Conservation (phyloP, 176 grass and related monocot species). For the Bromus sterilis region DNA sequence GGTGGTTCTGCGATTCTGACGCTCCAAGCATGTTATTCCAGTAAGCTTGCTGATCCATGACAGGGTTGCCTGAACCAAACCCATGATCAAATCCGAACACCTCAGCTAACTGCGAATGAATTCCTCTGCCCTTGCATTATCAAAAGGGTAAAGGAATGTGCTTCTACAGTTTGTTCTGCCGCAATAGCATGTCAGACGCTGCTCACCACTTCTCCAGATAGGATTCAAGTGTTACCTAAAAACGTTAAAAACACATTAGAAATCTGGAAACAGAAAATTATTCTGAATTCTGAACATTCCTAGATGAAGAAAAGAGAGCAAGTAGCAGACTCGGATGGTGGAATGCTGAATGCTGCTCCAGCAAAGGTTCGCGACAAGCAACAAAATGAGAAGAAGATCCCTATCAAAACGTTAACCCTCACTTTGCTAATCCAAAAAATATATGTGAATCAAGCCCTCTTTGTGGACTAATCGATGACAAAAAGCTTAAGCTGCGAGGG, state of each 20-base stretch:
- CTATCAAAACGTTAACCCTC: not conserved
- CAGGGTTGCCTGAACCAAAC: slow-evolving; percentile 39
- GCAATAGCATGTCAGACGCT: slow-evolving; percentile 3
- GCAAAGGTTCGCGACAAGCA: not conserved
- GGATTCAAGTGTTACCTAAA: not conserved
- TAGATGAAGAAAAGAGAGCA: not conserved
- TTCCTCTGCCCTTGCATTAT: slow-evolving; percentile 62
- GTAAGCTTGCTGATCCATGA: slow-evolving; percentile 54
- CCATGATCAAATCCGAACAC: slow-evolving; percentile 42
- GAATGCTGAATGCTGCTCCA: not conserved
- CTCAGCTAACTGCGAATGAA: slow-evolving; percentile 38
- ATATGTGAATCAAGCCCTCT: not conserved
- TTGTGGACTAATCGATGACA: not conserved
- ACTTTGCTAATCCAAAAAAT: not conserved
- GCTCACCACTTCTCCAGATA: not conserved
- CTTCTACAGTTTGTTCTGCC: slow-evolving; percentile 16
- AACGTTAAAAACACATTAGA: not conserved
- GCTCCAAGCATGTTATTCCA: slow-evolving; percentile 47
- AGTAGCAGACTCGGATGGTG: not conserved
- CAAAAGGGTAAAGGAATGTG: not conserved
- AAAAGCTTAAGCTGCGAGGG: too few species aligned
- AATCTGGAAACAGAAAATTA: not conserved
- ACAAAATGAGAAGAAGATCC: not conserved
- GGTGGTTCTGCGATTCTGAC: slow-evolving; percentile 43
- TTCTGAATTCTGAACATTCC: not conserved